phyloP scores from a whole-genome alignment of 331 rosid species.

The Cucumis variabilis region DNA sequence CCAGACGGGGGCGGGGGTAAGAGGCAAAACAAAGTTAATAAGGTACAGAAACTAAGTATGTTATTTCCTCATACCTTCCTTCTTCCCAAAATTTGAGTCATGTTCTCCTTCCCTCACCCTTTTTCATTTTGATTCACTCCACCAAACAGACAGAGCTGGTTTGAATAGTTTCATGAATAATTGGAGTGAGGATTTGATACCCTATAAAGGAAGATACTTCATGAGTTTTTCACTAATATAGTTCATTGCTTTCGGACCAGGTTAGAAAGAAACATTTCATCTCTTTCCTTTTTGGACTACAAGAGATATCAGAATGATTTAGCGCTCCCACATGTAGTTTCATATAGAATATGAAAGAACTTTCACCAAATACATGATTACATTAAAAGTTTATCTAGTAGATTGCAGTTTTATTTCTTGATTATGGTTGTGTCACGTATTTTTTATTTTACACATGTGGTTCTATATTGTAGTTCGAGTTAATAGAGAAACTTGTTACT shows the following conservation, averaged over 20 bases:
- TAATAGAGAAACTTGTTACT: no score
- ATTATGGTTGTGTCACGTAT: neutral
- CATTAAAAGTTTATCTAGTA: neutral
- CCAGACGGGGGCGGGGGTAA: no score
- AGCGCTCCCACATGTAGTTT: slow-evolving; percentile 48
- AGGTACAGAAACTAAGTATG: no score
- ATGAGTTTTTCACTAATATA: neutral
- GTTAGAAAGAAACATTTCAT: neutral
- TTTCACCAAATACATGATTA: neutral
- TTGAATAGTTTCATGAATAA: neutral
- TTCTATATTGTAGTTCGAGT: neutral
- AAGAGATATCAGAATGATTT: slow-evolving; percentile 31
- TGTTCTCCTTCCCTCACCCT: neutral
- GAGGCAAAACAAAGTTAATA: no score
- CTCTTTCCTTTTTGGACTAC: neutral
- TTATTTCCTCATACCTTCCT: no score
- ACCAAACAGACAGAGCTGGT: neutral
- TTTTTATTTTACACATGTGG: neutral
- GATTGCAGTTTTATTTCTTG: neutral
- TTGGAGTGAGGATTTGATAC: neutral
- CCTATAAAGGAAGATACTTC: neutral
- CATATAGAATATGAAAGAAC: neutral
- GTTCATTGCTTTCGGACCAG: neutral
- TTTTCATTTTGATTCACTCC: neutral
- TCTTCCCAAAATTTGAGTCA: no score